Base-by-base conservation (phyloP, 1,139 yeast genomes). In the Meyerozyma smithsonii region DNA sequence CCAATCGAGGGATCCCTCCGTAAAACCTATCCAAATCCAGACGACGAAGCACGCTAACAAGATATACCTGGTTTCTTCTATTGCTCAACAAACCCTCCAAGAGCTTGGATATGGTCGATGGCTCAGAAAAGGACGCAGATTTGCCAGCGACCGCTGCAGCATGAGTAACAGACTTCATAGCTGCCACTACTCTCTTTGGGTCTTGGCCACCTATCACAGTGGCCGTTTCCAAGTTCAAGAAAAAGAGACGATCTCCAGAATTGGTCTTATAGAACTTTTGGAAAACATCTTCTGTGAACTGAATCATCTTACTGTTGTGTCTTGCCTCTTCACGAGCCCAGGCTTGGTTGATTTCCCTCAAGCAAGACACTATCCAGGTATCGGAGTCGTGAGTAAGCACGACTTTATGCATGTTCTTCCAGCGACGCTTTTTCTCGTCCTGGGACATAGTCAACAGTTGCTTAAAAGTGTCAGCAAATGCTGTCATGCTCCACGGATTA, bases 401-500 rank as follows among this genome's bases (percentile, higher is more conserved):
- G 28, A 78, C 74, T 19, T 75, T 63, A 51, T 75, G 70, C 53
- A 89, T 71, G 24, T 62, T 64, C 19, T 71, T 59, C 92, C 95
- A 89, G 37, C 90, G 70, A 34, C 62, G 52, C 21, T 61, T 51
- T 49, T 79, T 81, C 46, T 85, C 94, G 18, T 66, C 71, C 0
- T 59, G 56, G 5, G 70, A 48, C 90, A 90, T 81, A 10, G 74
- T 78, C 37, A 92, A 62, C 36, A 88, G 87, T 7, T 55, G 45
- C 45, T 77, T 69, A 42, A 88, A 84, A 5, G 77, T 69, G 18
- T 76, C 72, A 0, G 94, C 72, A 48, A 89, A 79, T 45, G 77
- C 76, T 36, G 70, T 74, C 26, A 77, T 69, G 58, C 89, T 94
- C 95, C 97, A 92, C 1, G 98, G 98, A 55, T 92, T 94, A 32